A percentile compares a stretch with the other conserved stretches of the same genome.
Conservation (phyloP, 169 alveolate species). For the Fabrea salina region DNA sequence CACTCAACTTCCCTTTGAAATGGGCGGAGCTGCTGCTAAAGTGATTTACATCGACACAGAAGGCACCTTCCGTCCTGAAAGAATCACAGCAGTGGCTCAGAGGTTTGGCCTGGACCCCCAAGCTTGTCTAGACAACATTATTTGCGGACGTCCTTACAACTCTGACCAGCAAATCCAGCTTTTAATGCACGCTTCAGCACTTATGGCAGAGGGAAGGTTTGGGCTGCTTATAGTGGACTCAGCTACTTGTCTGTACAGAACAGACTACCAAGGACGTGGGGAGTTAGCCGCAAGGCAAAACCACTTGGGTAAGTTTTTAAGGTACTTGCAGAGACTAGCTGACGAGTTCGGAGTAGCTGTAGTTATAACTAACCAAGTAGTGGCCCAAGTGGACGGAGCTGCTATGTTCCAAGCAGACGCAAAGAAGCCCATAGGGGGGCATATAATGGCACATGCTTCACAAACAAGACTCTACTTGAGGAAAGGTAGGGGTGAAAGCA, state of each 20-base stretch:
- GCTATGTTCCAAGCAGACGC: slow-evolving; percentile 88
- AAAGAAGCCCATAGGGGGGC: slow-evolving; percentile 97
- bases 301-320: slow-evolving; percentile 78
- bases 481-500: slow-evolving; percentile 95
- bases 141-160: slow-evolving; percentile 87
- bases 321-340: slow-evolving; percentile 89
- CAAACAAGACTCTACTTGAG: slow-evolving; percentile 92
- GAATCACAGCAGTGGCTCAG: slow-evolving; percentile 82
- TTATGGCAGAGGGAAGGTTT: slow-evolving; percentile 83
- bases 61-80: slow-evolving; percentile 91
- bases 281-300: slow-evolving; percentile 86
- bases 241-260: slow-evolving; percentile 96
- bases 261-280: slow-evolving; percentile 98
- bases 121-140: slow-evolving; percentile 82
- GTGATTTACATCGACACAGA: slow-evolving; percentile 90
- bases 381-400: slow-evolving; percentile 92
- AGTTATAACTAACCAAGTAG: slow-evolving; percentile 94
- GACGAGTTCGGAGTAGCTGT: slow-evolving; percentile 96
- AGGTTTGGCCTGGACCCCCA: slow-evolving; percentile 83
- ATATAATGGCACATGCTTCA: slow-evolving; percentile 98
- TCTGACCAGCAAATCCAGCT: slow-evolving; percentile 81
- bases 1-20: slow-evolving; percentile 70
- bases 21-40: slow-evolving; percentile 89
- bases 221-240: slow-evolving; percentile 86
- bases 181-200: slow-evolving; percentile 76